Percentiles rank a stretch among this genome's conserved stretches.
phyloP scores from a whole-genome alignment of 2,329 filamentous ascomycete genomes.

The Pseudogymnoascus sp. region DNA sequence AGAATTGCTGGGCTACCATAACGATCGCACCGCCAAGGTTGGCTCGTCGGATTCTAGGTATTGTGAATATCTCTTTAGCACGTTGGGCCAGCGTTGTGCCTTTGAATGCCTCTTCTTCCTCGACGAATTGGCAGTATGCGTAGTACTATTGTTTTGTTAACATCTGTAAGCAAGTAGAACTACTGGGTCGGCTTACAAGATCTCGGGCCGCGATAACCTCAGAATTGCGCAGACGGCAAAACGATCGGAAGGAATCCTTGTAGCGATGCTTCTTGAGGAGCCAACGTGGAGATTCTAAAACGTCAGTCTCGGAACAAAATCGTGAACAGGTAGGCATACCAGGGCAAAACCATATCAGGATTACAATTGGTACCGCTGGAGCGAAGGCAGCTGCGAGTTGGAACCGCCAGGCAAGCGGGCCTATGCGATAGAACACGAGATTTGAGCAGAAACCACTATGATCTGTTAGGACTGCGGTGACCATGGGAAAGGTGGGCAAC shows the following conservation, averaged over 20 bases:
- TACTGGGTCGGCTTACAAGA: neutral
- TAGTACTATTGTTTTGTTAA: slow-evolving; percentile 2
- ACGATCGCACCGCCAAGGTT: slow-evolving; percentile 69
- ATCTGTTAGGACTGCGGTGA: neutral
- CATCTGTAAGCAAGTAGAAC: neutral
- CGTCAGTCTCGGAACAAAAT: neutral
- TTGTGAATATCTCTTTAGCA: slow-evolving; percentile 57
- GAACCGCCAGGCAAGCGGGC: slow-evolving; percentile 50
- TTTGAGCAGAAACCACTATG: slow-evolving; percentile 51
- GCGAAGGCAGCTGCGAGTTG: slow-evolving; percentile 58
- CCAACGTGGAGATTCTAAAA: slow-evolving; percentile 12
- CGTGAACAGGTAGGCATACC: slow-evolving; percentile 21
- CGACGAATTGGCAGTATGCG: neutral
- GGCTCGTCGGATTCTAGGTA: slow-evolving; percentile 61
- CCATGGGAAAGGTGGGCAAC: neutral
- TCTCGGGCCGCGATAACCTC: slow-evolving; percentile 15
- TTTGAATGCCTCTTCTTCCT: slow-evolving; percentile 47
- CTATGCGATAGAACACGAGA: slow-evolving; percentile 47
- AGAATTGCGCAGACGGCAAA: slow-evolving; percentile 14
- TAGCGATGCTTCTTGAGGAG: slow-evolving; percentile 12
- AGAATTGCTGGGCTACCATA: slow-evolving; percentile 45
- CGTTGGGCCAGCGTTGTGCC: slow-evolving; percentile 53
- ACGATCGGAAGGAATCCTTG: slow-evolving; percentile 12
- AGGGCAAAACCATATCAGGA: slow-evolving; percentile 57
- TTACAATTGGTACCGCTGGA: slow-evolving; percentile 46